Conservation (phyloP, 164 flowering plant genomes). For the Vitis riparia region DNA sequence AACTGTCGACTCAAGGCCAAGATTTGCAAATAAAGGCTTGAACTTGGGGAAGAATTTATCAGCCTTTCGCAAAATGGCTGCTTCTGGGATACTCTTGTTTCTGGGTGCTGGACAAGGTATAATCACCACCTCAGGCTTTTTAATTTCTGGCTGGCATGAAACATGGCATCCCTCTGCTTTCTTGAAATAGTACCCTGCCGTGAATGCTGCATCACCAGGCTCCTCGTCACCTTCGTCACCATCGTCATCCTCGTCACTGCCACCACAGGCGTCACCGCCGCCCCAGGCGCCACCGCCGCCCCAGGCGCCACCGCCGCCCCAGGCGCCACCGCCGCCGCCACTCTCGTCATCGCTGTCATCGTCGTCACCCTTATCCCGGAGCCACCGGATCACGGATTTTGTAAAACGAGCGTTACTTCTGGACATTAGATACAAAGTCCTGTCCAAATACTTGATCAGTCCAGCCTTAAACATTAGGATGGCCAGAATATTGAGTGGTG, state of each 20-base stretch:
- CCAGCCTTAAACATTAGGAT: background rate
- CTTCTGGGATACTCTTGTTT: background rate
- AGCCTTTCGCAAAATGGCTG: background rate
- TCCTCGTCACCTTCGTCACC: too few species aligned
- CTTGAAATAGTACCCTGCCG: background rate
- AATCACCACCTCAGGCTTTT: too few species aligned
- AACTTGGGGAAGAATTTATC: constrained; percentile 12
- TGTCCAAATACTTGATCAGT: background rate
- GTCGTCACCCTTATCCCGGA: too few species aligned
- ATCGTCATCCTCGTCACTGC: too few species aligned
- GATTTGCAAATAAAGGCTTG: constrained; percentile 26
- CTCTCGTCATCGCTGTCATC: too few species aligned
- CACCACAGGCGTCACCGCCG: too few species aligned
- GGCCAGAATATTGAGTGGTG: background rate
- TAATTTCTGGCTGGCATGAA: too few species aligned
- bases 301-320: too few species aligned
- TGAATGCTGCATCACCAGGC: background rate
- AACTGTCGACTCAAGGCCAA: constrained; percentile 25
- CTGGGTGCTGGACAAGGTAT: too few species aligned
- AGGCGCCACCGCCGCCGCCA: too few species aligned
- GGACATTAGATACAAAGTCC: background rate
- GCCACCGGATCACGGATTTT: too few species aligned
- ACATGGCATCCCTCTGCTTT: background rate
- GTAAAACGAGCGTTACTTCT: background rate
- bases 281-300: too few species aligned